A percentile compares a stretch with the other conserved stretches of the same genome.
These are phyloP conservation scores for Trametes meyenii DNA, from an alignment of 768 basidiomycete species.

Conservation along the genomic window DNA sequence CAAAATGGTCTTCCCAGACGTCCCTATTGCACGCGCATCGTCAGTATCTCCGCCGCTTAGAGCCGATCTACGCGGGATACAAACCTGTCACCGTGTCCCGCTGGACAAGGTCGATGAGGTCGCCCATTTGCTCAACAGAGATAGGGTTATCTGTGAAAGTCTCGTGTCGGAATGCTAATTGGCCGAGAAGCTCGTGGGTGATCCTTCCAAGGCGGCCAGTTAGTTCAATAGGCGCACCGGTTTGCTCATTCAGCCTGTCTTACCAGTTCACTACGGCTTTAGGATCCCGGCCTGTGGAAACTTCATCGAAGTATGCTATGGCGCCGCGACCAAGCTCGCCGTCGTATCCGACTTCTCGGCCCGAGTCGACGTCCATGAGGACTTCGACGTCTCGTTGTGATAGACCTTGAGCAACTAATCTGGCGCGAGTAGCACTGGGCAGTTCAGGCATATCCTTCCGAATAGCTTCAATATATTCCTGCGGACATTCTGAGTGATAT, in stretches of 20 bases:
- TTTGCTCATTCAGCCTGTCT: slow-evolving; percentile 22
- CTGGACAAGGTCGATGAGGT: slow-evolving; percentile 77
- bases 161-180: slow-evolving; percentile 60
- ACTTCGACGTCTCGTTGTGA: slow-evolving; percentile 71
- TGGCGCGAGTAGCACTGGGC: slow-evolving; percentile 60
- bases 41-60: slow-evolving; percentile 6
- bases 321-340: slow-evolving; percentile 56
- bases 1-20: slow-evolving; percentile 78
- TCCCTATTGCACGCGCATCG: slow-evolving; percentile 48
- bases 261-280: slow-evolving; percentile 87
- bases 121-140: slow-evolving; percentile 65
- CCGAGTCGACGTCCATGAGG: slow-evolving; percentile 72
- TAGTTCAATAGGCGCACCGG: too few species aligned
- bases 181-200: slow-evolving; percentile 84
- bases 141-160: slow-evolving; percentile 64
- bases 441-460: slow-evolving; percentile 69
- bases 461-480: slow-evolving; percentile 67
- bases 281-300: slow-evolving; percentile 59
- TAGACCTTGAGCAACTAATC: slow-evolving; percentile 60
- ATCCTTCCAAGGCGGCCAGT: slow-evolving; percentile 56
- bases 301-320: slow-evolving; percentile 81
- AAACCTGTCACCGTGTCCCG: slow-evolving; percentile 68
- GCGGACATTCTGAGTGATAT: neutral
- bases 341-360: slow-evolving; percentile 62
- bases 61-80: slow-evolving; percentile 6